These are phyloP conservation scores for Colletotrichum spinosum DNA, from an alignment of 2,329 filamentous ascomycete genomes.

Conservation along the genomic window DNA sequence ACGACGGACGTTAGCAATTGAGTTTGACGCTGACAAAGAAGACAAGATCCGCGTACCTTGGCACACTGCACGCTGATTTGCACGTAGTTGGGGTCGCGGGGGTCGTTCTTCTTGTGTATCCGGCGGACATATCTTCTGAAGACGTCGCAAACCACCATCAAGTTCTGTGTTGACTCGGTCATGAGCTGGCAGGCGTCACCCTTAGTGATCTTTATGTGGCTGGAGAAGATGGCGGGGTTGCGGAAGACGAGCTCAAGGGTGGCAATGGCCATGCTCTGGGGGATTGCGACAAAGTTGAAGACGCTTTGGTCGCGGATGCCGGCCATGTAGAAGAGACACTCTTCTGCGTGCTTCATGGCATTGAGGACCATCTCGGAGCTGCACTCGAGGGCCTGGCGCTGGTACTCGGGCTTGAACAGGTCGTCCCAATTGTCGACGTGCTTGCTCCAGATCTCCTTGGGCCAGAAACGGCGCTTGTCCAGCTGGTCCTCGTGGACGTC, in stretches of 20 bases:
- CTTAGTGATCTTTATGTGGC: slow-evolving; percentile 96
- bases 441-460: slow-evolving; percentile 96
- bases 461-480: slow-evolving; percentile 93
- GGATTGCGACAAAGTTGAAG: slow-evolving; percentile 99
- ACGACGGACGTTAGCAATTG: slow-evolving; percentile 35
- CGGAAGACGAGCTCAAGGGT: slow-evolving; percentile 93
- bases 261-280: slow-evolving; percentile 96
- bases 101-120: slow-evolving; percentile 95
- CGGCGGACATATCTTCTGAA: slow-evolving; percentile 82
- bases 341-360: slow-evolving; percentile 86
- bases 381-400: slow-evolving; percentile 82
- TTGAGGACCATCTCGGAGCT: slow-evolving; percentile 95
- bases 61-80: slow-evolving; percentile 92
- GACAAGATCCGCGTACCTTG: slow-evolving; percentile 67
- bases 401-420: slow-evolving; percentile 84
- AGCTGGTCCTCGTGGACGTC: slow-evolving; percentile 91
- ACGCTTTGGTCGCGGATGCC: slow-evolving; percentile 95
- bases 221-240: slow-evolving; percentile 86
- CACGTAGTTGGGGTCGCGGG: slow-evolving; percentile 90
- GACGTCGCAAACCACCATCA: slow-evolving; percentile 81
- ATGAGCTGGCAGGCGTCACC: slow-evolving; percentile 92
- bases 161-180: slow-evolving; percentile 92
- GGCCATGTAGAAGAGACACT: slow-evolving; percentile 98
- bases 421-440: slow-evolving; percentile 91
- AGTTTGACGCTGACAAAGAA: slow-evolving; percentile 12